Conservation (phyloP, 1,284 basidiomycete species). For the Hypsizygus ulmarius region DNA sequence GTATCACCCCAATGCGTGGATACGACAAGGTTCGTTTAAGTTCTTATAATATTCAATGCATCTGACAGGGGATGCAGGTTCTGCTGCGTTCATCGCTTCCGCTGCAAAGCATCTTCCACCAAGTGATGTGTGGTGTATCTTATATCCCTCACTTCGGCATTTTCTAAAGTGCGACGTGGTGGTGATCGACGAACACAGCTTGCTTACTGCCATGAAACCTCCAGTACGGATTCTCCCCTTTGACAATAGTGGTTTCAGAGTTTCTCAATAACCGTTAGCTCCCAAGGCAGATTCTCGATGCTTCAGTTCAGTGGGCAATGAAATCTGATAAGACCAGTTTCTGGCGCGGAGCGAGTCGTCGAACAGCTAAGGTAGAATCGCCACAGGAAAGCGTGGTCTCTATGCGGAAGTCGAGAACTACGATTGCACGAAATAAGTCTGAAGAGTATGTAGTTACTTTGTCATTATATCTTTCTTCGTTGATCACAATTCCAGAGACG, state of each 20-base stretch:
- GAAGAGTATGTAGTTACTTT: conserved; percentile 61
- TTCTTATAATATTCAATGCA: background rate
- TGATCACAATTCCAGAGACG: conserved; percentile 53
- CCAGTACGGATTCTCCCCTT: conserved; percentile 54
- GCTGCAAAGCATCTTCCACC: conserved; percentile 75
- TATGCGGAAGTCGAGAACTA: conserved; percentile 50
- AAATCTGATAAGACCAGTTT: conserved; percentile 72
- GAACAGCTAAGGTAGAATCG: conserved; percentile 53
- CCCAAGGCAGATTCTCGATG: conserved; percentile 78
- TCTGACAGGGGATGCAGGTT: conserved; percentile 45
- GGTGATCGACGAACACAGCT: conserved; percentile 68
- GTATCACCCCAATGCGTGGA: conserved; percentile 97
- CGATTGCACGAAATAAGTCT: conserved; percentile 53
- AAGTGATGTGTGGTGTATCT: conserved; percentile 94
- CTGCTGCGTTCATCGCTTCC: conserved; percentile 84
- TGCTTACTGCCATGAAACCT: conserved; percentile 74
- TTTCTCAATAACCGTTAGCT: conserved; percentile 44
- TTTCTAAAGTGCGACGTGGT: conserved; percentile 86
- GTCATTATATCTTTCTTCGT: conserved; percentile 2
- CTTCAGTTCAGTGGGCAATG: conserved; percentile 87
- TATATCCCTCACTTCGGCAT: conserved; percentile 89
- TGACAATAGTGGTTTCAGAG: conserved; percentile 5
- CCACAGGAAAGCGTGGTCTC: conserved; percentile 67
- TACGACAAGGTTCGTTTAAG: conserved; percentile 72
- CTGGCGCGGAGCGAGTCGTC: conserved; percentile 62